phyloP scores from a whole-genome alignment of 768 basidiomycete genomes.

The Termitomyces sp. region DNA sequence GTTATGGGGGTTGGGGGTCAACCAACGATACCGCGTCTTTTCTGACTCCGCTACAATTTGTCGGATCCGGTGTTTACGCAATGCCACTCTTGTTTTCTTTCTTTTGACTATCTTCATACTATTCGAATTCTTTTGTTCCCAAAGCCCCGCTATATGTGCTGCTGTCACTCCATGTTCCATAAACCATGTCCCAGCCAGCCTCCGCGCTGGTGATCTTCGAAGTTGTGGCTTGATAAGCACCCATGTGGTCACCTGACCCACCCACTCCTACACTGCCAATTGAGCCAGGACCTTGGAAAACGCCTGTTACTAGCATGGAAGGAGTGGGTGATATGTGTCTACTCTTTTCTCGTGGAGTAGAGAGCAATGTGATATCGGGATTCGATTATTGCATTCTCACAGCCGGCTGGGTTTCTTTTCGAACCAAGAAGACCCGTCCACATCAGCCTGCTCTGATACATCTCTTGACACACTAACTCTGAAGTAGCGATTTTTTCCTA shows the following conservation, averaged over 20 bases:
- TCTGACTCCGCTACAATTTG: conserved; percentile 42
- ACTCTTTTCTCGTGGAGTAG: background rate
- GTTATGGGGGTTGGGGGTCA: conserved; percentile 42
- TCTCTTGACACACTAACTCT: background rate
- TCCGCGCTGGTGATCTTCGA: too few relatives aligned
- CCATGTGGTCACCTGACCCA: background rate
- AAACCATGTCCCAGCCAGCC: background rate
- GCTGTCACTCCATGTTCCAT: background rate
- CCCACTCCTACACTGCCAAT: background rate
- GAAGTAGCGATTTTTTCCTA: background rate
- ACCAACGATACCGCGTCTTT: conserved; percentile 36
- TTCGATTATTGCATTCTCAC: background rate
- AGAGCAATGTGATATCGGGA: background rate
- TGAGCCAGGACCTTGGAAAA: background rate
- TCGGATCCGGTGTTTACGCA: conserved; percentile 26
- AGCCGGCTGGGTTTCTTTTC: background rate
- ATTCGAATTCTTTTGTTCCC: too few relatives aligned
- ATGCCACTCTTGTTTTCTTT: conserved; percentile 5
- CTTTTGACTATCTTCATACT: background rate
- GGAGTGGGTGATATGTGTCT: background rate
- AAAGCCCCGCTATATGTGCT: background rate
- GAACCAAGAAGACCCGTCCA: background rate
- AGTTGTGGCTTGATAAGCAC: background rate
- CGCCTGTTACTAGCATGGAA: background rate
- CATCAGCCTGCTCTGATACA: background rate